Evolutionary conservation across 768 basidiomycete species (phyloP).

Genomic region (Cystobasidium ongulense): DNA sequence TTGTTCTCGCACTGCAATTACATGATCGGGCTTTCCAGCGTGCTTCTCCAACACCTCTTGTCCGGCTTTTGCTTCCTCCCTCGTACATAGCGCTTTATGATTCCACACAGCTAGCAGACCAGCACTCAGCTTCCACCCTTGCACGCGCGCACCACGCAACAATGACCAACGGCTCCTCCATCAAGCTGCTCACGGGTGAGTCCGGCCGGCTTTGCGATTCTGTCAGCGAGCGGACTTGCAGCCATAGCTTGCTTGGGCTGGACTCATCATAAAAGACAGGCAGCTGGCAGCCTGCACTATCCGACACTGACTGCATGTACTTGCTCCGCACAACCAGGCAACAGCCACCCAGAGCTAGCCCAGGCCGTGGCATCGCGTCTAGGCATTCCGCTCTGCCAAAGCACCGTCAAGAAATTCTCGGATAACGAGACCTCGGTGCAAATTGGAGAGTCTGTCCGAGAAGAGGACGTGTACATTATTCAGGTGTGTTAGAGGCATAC

Average conservation of each 20-base stretch:
- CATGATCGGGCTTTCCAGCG: not conserved
- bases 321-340: constrained; percentile 54
- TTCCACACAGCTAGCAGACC: not conserved
- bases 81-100: not conserved
- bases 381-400: constrained; percentile 73
- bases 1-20: too few relatives aligned
- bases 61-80: too few relatives aligned
- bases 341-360: constrained; percentile 97
- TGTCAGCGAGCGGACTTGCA: not conserved
- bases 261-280: not conserved
- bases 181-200: constrained; percentile 48
- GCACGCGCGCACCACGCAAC: not conserved
- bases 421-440: constrained; percentile 68
- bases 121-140: not conserved
- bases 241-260: not conserved
- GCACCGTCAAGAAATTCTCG: constrained; percentile 58
- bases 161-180: constrained; percentile 43
- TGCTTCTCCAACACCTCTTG: not conserved
- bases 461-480: constrained; percentile 98
- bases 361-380: constrained; percentile 90
- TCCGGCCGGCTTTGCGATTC: not conserved
- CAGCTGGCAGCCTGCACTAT: not conserved
- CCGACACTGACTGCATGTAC: not conserved
- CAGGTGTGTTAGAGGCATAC: constrained; percentile 56
- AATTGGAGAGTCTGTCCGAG: constrained; percentile 88